These are phyloP conservation scores for Hymenoscyphus occultus DNA, from an alignment of 2,329 filamentous ascomycete genomes.

Conservation along the genomic window DNA sequence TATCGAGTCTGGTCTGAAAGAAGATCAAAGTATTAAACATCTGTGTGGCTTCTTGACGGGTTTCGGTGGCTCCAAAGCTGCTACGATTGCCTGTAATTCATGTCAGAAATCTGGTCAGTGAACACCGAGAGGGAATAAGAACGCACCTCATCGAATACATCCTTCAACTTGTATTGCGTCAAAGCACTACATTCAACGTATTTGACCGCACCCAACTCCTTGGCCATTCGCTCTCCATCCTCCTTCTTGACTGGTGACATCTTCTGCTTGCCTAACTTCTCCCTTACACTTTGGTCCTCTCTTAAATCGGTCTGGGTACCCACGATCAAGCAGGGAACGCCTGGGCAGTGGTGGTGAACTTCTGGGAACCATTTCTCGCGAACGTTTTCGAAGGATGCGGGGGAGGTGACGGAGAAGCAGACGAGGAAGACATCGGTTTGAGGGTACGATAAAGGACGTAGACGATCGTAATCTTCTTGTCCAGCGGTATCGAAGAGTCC, in stretches of 20 bases:
- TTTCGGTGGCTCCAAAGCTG: constrained; percentile 82
- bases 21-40: constrained; percentile 63
- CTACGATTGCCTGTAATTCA: constrained; percentile 81
- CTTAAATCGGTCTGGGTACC: constrained; percentile 96
- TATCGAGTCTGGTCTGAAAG: background rate
- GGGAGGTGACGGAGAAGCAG: constrained; percentile 97
- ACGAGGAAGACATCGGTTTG: constrained; percentile 99
- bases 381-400: constrained; percentile 98
- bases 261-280: constrained; percentile 93
- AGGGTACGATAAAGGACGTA: constrained; percentile 93
- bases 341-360: constrained; percentile 97
- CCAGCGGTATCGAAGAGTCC: constrained; percentile 98
- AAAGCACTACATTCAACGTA: constrained; percentile 98
- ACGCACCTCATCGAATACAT: constrained; percentile 96
- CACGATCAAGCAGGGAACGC: constrained; percentile 95
- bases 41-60: constrained; percentile 74
- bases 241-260: constrained; percentile 91
- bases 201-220: constrained; percentile 95
- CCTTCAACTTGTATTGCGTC: constrained; percentile 98
- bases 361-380: constrained; percentile 99
- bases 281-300: constrained; percentile 80
- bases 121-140: background rate
- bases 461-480: constrained; percentile 98
- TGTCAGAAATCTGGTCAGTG: constrained; percentile 18
- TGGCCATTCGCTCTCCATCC: constrained; percentile 94